Evolutionary conservation across 1,284 basidiomycete species (phyloP).

Genomic region (Cryptococcus neoformans): DNA sequence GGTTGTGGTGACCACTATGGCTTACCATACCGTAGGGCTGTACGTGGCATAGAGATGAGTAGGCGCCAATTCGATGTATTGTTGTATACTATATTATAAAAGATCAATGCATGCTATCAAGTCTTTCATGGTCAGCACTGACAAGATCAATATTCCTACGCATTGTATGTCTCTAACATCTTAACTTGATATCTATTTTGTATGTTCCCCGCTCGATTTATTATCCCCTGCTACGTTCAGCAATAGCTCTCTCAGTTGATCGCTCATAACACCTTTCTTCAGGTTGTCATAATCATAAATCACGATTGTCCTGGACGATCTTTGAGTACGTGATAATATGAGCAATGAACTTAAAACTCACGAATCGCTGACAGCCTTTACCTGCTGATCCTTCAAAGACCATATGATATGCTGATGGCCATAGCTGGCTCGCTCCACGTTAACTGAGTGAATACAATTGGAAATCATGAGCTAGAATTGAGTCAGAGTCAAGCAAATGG

Average conservation of each 20-base stretch:
- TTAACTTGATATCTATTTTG: too few species aligned
- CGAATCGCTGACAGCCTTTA: slow-evolving; percentile 40
- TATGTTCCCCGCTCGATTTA: too few species aligned
- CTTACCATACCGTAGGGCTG: too few species aligned
- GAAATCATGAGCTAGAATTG: slow-evolving; percentile 38
- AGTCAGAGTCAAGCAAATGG: neutral
- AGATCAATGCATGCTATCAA: neutral
- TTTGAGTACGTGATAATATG: neutral
- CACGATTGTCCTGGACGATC: slow-evolving; percentile 28
- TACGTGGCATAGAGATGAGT: neutral
- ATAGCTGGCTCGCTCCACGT: slow-evolving; percentile 34
- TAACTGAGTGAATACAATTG: slow-evolving; percentile 29
- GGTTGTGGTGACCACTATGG: neutral
- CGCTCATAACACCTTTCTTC: slow-evolving; percentile 38
- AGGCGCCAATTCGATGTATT: neutral
- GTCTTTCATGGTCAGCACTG: too few species aligned
- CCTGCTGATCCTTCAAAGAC: slow-evolving; percentile 34
- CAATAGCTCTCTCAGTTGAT: slow-evolving; percentile 27
- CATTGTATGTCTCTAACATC: too few species aligned
- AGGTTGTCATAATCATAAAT: slow-evolving; percentile 46
- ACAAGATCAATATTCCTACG: too few species aligned
- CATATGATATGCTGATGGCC: slow-evolving; percentile 33
- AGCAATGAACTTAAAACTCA: slow-evolving; percentile 8
- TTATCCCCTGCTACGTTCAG: slow-evolving; percentile 4
- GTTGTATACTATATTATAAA: neutral